phyloP scores from a whole-genome alignment of 148 eudicot genomes.

The Camellia japonica region DNA sequence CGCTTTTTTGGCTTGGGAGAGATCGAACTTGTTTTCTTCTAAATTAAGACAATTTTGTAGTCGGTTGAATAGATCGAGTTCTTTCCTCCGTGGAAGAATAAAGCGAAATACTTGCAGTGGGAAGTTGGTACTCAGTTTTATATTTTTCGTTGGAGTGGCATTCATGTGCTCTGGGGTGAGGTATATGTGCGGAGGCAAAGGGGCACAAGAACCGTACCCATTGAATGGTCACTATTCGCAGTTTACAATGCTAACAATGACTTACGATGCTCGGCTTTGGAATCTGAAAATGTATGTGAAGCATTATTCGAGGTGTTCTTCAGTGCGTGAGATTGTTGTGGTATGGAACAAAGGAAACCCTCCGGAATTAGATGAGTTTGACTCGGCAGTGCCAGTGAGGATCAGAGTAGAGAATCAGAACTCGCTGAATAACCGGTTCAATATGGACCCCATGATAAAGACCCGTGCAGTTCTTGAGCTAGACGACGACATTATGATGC shows the following conservation, averaged over 20 bases:
- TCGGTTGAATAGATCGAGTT: conserved; percentile 60
- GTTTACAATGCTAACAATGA: conserved; percentile 87
- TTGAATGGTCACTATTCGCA: conserved; percentile 69
- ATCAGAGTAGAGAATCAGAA: conserved; percentile 70
- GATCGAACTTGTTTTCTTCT: conserved; percentile 48
- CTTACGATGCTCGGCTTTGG: conserved; percentile 95
- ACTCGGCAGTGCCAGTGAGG: conserved; percentile 86
- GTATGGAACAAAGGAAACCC: conserved; percentile 91
- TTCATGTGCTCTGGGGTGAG: conserved; percentile 60
- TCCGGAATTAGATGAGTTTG: conserved; percentile 61
- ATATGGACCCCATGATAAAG: conserved; percentile 60
- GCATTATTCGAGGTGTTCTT: conserved; percentile 91
- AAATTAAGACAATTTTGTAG: conserved; percentile 55
- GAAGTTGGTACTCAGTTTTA: conserved; percentile 44
- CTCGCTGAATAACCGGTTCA: conserved; percentile 87
- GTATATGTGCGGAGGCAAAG: conserved; percentile 73
- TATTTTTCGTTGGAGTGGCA: conserved; percentile 41
- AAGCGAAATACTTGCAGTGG: conserved; percentile 58
- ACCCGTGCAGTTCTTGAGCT: conserved; percentile 88
- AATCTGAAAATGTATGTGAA: conserved; percentile 76
- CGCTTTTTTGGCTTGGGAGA: conserved; percentile 56
- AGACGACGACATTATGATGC: conserved; percentile 96
- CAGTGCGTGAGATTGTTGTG: conserved; percentile 89
- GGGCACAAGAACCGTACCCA: conserved; percentile 74
- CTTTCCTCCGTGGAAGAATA: conserved; percentile 55